Evolutionary conservation across 2,329 filamentous ascomycete species (phyloP).

Genomic region (Aschersonia sp.): DNA sequence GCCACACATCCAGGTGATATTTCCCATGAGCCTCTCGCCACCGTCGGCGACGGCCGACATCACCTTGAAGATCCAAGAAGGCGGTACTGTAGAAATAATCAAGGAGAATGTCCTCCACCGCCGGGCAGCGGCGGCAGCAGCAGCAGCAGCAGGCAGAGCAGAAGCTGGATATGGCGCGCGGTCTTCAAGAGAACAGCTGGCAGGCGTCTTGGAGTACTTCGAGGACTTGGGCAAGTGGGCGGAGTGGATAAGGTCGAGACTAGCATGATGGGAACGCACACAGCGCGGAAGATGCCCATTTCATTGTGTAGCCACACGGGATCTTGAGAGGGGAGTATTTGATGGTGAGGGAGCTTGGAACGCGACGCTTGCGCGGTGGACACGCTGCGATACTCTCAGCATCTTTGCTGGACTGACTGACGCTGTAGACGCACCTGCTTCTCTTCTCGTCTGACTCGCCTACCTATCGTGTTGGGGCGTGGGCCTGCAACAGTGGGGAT

Average conservation of each 20-base stretch:
- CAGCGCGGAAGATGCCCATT: too few relatives aligned
- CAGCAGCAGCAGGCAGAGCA: not conserved
- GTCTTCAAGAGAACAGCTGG: slow-evolving; percentile 27
- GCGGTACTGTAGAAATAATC: slow-evolving; percentile 42
- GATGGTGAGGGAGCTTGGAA: too few relatives aligned
- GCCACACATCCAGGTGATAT: slow-evolving; percentile 35
- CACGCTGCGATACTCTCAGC: too few relatives aligned
- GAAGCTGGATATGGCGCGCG: slow-evolving; percentile 10
- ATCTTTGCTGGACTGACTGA: too few relatives aligned
- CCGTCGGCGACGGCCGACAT: slow-evolving; percentile 30
- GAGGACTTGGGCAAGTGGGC: slow-evolving; percentile 39
- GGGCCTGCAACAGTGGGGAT: too few relatives aligned
- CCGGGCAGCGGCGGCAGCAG: slow-evolving; percentile 8
- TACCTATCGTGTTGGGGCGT: too few relatives aligned
- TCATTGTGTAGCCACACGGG: too few relatives aligned
- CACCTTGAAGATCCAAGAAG: slow-evolving; percentile 41
- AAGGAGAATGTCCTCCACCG: slow-evolving; percentile 35
- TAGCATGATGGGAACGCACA: slow-evolving; percentile 9
- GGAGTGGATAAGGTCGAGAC: slow-evolving; percentile 32
- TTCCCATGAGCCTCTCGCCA: slow-evolving; percentile 28
- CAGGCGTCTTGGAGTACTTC: slow-evolving; percentile 29
- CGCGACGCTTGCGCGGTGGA: too few relatives aligned
- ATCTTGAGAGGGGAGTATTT: too few relatives aligned
- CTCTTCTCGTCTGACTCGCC: too few relatives aligned
- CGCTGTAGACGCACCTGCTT: too few relatives aligned